phyloP scores from a whole-genome alignment of 805 yeast species.

The Ogataea pignaliae region DNA sequence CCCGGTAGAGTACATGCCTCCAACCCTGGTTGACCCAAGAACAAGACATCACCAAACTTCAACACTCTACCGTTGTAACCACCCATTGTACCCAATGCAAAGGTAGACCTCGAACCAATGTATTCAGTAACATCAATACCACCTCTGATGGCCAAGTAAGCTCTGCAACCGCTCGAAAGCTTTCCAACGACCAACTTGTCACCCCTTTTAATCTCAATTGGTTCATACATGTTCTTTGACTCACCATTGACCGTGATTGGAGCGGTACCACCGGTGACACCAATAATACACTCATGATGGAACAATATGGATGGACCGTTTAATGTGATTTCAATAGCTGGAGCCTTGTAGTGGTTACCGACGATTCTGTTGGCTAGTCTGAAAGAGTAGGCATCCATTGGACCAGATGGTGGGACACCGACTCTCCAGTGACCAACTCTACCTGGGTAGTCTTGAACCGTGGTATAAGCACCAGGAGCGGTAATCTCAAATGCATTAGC shows the following conservation, averaged over 20 bases:
- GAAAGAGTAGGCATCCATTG: constrained; percentile 93
- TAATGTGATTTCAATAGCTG: constrained; percentile 87
- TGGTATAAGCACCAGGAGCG: constrained; percentile 91
- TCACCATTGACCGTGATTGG: constrained; percentile 63
- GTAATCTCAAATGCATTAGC: constrained; percentile 84
- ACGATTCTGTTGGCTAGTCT: constrained; percentile 86
- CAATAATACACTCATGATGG: constrained; percentile 74
- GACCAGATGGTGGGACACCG: constrained; percentile 99
- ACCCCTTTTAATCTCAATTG: constrained; percentile 67
- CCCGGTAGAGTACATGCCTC: constrained; percentile 66
- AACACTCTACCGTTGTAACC: constrained; percentile 92
- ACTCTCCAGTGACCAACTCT: constrained; percentile 82
- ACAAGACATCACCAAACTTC: constrained; percentile 88
- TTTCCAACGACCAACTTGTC: constrained; percentile 80
- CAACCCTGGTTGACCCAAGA: constrained; percentile 73
- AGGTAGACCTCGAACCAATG: constrained; percentile 93
- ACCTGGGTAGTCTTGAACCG: constrained; percentile 95
- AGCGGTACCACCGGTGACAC: constrained; percentile 83
- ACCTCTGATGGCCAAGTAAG: constrained; percentile 85
- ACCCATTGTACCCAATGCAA: constrained; percentile 89
- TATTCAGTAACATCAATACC: constrained; percentile 94
- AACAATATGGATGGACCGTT: constrained; percentile 82
- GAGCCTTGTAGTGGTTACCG: constrained; percentile 77
- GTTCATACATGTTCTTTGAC: constrained; percentile 60
- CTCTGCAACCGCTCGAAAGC: constrained; percentile 77